Percentiles rank a stretch among this genome's conserved stretches.
Conservation (phyloP, 768 basidiomycete species). For the Leucocoprinus birnbaumii region DNA sequence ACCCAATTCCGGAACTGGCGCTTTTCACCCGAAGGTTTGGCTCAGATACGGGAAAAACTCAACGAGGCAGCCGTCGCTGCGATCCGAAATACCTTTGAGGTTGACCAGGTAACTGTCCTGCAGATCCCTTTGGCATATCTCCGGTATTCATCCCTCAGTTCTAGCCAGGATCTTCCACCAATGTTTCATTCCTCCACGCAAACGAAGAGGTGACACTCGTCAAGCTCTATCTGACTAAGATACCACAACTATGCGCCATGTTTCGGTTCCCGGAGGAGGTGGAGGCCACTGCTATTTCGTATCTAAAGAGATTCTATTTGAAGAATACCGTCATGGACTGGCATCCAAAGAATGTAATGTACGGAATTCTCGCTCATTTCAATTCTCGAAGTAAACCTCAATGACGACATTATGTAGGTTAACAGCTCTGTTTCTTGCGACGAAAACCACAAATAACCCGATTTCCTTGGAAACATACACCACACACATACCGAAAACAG, state of each 20-base stretch:
- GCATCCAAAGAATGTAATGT: constrained; percentile 99
- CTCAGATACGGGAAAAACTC: constrained; percentile 54
- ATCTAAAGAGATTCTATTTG: constrained; percentile 95
- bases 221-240: constrained; percentile 83
- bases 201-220: constrained; percentile 88
- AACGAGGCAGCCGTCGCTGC: constrained; percentile 75
- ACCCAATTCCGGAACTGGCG: constrained; percentile 89
- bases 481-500: constrained; percentile 76
- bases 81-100: constrained; percentile 76
- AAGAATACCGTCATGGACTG: constrained; percentile 99
- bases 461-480: constrained; percentile 87
- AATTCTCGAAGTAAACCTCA: neutral
- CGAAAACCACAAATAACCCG: constrained; percentile 95
- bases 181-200: constrained; percentile 71
- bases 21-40: constrained; percentile 70
- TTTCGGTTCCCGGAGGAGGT: constrained; percentile 92
- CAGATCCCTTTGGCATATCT: constrained; percentile 1
- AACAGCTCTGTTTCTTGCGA: constrained; percentile 90
- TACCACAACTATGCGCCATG: constrained; percentile 78
- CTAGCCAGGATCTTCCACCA: constrained; percentile 70
- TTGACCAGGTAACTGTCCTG: constrained; percentile 59
- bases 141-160: constrained; percentile 18
- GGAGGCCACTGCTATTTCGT: constrained; percentile 87
- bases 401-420: constrained; percentile 53
- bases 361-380: constrained; percentile 21